A percentile compares a stretch with the other conserved stretches of the same genome.
Evolutionary conservation across 805 yeast species (phyloP).

Genomic region (Zygosaccharomyces kombuchaensis): DNA sequence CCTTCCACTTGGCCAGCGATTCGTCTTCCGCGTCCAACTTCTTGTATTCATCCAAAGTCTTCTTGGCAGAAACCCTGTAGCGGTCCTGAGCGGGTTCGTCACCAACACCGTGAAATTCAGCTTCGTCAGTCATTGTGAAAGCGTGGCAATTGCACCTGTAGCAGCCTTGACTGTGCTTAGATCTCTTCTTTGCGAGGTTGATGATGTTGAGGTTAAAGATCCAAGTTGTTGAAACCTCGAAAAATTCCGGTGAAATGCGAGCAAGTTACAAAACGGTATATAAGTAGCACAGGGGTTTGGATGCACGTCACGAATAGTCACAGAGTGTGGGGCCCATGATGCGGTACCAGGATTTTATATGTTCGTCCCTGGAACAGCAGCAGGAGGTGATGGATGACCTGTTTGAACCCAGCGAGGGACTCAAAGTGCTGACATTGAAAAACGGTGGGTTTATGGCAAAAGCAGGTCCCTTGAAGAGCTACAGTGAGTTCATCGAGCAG

Average conservation of each 20-base stretch:
- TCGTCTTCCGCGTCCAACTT: conserved; percentile 86
- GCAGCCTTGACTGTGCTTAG: not conserved
- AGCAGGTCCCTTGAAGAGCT: conserved; percentile 22
- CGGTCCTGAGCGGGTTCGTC: conserved; percentile 27
- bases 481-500: conserved; percentile 42
- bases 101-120: conserved; percentile 28
- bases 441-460: conserved; percentile 10
- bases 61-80: conserved; percentile 46
- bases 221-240: conserved; percentile 2
- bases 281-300: not conserved
- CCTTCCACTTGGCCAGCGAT: conserved; percentile 87
- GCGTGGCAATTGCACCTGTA: not conserved
- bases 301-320: too few relatives aligned
- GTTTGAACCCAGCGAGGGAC: conserved; percentile 24
- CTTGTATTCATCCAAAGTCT: conserved; percentile 78
- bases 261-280: not conserved
- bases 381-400: conserved; percentile 14
- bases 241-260: conserved; percentile 6
- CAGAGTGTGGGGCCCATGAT: not conserved
- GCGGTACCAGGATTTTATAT: conserved; percentile 7
- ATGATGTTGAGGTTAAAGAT: conserved; percentile 1
- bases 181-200: not conserved
- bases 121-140: conserved; percentile 35
- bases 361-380: conserved; percentile 8
- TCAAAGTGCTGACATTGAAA: conserved; percentile 16